Conservation (phyloP, 2,329 filamentous ascomycete genomes). For the Hypoxylon sp. region DNA sequence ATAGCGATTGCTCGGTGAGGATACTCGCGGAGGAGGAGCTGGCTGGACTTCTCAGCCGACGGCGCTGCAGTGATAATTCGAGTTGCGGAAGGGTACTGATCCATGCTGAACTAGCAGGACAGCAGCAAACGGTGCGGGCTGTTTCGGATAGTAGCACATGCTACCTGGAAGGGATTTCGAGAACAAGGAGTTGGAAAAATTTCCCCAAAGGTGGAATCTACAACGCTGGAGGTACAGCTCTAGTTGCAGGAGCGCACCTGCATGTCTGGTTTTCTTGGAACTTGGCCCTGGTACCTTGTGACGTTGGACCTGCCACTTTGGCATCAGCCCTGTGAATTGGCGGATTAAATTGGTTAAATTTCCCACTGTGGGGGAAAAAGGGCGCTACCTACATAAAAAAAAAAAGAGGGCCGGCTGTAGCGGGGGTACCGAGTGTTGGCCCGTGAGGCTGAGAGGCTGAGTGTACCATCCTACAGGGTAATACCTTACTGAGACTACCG, state of each 20-base stretch:
- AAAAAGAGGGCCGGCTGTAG: slow-evolving; percentile 28
- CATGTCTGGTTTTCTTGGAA: slow-evolving; percentile 14
- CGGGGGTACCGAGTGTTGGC: slow-evolving; percentile 28
- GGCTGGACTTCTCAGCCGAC: slow-evolving; percentile 73
- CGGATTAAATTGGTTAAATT: slow-evolving; percentile 37
- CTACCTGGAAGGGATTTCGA: slow-evolving; percentile 33
- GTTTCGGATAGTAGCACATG: slow-evolving; percentile 46
- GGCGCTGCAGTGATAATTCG: slow-evolving; percentile 61
- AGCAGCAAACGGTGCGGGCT: slow-evolving; percentile 40
- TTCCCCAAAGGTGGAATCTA: slow-evolving; percentile 28
- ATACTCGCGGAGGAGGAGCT: slow-evolving; percentile 86
- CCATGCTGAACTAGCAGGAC: slow-evolving; percentile 58
- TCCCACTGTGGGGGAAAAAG: slow-evolving; percentile 32
- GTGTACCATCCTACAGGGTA: slow-evolving; percentile 12
- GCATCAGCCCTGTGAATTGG: slow-evolving; percentile 41
- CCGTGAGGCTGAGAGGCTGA: slow-evolving; percentile 42
- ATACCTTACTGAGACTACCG: slow-evolving; percentile 4
- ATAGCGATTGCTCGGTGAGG: slow-evolving; percentile 90
- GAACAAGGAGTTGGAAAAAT: slow-evolving; percentile 8
- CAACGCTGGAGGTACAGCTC: slow-evolving; percentile 25
- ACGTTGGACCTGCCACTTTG: slow-evolving; percentile 30
- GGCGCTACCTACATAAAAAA: slow-evolving; percentile 25
- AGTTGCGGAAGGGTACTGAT: slow-evolving; percentile 57
- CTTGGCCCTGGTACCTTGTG: slow-evolving; percentile 39
- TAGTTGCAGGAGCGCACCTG: slow-evolving; percentile 25